Evolutionary conservation across 140 eudicot species (phyloP).

Genomic region (Cichorium intybus): DNA sequence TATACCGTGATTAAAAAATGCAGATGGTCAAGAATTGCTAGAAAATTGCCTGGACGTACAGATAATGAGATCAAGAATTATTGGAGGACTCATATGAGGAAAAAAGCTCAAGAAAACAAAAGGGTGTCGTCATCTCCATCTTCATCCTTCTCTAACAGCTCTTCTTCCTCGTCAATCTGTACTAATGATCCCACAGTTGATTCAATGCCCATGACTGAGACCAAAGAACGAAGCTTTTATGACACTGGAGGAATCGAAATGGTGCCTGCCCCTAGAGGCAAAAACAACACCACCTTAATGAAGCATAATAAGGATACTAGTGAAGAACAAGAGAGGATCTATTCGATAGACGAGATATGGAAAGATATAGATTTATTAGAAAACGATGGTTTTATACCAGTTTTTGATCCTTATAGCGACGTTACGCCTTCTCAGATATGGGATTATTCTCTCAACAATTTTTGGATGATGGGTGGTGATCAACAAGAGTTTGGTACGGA

Average conservation of each 20-base stretch:
- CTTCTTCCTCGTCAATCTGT: conserved; percentile 42
- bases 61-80: conserved; percentile 85
- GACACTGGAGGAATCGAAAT: conserved; percentile 45
- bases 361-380: conserved; percentile 56
- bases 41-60: conserved; percentile 71
- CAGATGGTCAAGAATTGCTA: conserved; percentile 87
- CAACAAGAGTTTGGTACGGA: conserved; percentile 37
- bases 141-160: conserved; percentile 31
- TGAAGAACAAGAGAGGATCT: conserved; percentile 28
- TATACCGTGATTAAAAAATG: conserved; percentile 12
- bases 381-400: conserved; percentile 37
- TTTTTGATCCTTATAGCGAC: conserved; percentile 23
- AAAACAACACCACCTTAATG: not conserved
- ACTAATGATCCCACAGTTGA: conserved; percentile 31
- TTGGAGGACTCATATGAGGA: conserved; percentile 82
- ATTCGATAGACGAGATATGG: conserved; percentile 85
- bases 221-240: conserved; percentile 40
- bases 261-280: conserved; percentile 11
- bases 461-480: conserved; percentile 42
- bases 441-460: conserved; percentile 44
- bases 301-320: conserved; percentile 10
- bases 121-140: conserved; percentile 32
- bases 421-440: conserved; percentile 47
- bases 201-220: conserved; percentile 24
- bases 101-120: conserved; percentile 64